Evolutionary conservation across 2,329 filamentous ascomycete genomes (phyloP).

Genomic region (Reticulascus tulasneorum): DNA sequence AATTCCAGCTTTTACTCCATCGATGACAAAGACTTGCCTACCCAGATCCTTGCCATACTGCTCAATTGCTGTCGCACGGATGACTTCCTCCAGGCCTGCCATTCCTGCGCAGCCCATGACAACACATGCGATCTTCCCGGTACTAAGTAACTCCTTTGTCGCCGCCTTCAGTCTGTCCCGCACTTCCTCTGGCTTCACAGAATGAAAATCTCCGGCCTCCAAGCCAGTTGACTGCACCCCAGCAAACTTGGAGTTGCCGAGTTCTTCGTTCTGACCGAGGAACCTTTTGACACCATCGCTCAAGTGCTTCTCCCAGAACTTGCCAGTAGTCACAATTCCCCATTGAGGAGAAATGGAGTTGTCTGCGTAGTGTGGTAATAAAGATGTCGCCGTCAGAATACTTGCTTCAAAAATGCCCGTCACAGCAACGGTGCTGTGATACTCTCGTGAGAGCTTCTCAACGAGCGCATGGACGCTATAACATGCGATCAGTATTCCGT

Average conservation of each 20-base stretch:
- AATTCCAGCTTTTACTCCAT: constrained; percentile 72
- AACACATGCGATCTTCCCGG: constrained; percentile 59
- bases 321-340: constrained; percentile 85
- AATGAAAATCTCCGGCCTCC: constrained; percentile 75
- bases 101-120: constrained; percentile 90
- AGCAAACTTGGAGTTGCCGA: constrained; percentile 54
- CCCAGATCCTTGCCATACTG: constrained; percentile 57
- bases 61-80: constrained; percentile 64
- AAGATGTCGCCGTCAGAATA: constrained; percentile 59
- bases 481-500: constrained; percentile 83
- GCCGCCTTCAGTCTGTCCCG: constrained; percentile 63
- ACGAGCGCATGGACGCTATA: constrained; percentile 84
- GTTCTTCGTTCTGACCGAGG: constrained; percentile 46
- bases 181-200: constrained; percentile 61
- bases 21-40: constrained; percentile 62
- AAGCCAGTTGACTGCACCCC: constrained; percentile 81
- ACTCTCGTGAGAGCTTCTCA: constrained; percentile 40
- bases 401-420: constrained; percentile 88
- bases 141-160: constrained; percentile 59
- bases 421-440: constrained; percentile 43
- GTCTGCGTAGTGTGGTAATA: constrained; percentile 29
- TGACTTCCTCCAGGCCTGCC: constrained; percentile 76
- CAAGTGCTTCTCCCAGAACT: constrained; percentile 76
- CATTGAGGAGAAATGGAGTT: constrained; percentile 47
- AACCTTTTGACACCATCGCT: constrained; percentile 59